These are phyloP conservation scores for Barnettozyma salicaria DNA, from an alignment of 805 yeast genomes.

Conservation along the genomic window DNA sequence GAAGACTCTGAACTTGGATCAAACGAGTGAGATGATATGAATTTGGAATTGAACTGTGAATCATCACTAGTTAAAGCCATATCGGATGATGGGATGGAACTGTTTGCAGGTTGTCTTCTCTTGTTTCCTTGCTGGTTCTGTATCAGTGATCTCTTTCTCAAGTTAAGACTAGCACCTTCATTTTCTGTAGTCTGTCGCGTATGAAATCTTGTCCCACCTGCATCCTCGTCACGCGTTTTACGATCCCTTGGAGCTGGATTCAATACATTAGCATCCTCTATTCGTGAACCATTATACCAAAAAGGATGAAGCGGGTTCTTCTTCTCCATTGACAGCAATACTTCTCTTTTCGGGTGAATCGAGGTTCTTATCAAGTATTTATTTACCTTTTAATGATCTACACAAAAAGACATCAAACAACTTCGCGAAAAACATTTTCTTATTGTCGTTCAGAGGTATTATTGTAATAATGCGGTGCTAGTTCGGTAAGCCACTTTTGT, in stretches of 20 bases:
- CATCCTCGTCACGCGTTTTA: slow-evolving; percentile 37
- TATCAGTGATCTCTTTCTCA: slow-evolving; percentile 17
- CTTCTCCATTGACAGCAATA: slow-evolving; percentile 18
- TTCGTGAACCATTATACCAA: slow-evolving; percentile 30
- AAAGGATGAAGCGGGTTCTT: slow-evolving; percentile 19
- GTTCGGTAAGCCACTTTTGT: slow-evolving; percentile 65
- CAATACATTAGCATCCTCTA: slow-evolving; percentile 28
- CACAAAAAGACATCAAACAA: neutral
- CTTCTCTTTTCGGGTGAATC: neutral
- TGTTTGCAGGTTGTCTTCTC: slow-evolving; percentile 12
- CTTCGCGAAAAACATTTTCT: neutral
- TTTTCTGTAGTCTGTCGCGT: slow-evolving; percentile 24
- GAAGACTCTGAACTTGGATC: slow-evolving; percentile 21
- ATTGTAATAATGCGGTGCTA: slow-evolving; percentile 53
- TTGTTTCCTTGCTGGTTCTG: slow-evolving; percentile 16
- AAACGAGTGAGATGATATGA: slow-evolving; percentile 17
- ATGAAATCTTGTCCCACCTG: slow-evolving; percentile 38
- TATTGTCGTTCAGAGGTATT: neutral
- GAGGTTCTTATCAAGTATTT: neutral
- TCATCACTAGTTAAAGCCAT: slow-evolving; percentile 20
- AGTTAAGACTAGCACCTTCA: slow-evolving; percentile 4
- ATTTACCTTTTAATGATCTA: neutral
- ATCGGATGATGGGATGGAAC: slow-evolving; percentile 18
- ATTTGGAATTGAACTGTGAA: neutral
- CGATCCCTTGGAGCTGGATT: slow-evolving; percentile 37